phyloP scores from a whole-genome alignment of 1,284 basidiomycete species.

The Ustanciosporium gigantosporum region DNA sequence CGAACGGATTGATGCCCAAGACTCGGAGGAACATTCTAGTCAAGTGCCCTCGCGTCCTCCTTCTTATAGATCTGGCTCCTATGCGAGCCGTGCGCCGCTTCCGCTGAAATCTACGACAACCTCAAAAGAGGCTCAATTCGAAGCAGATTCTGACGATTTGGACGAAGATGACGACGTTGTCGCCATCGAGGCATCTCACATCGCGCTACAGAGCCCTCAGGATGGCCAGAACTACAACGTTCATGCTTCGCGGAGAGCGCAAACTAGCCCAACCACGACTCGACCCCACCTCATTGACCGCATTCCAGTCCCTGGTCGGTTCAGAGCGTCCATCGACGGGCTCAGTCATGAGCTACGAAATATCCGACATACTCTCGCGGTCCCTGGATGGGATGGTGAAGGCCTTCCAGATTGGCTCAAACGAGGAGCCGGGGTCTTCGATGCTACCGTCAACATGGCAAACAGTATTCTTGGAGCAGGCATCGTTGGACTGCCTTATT shows the following conservation, averaged over 20 bases:
- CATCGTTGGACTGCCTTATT: constrained; percentile 75
- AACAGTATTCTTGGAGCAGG: constrained; percentile 96
- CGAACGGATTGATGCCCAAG: too few relatives aligned
- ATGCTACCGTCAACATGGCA: constrained; percentile 89
- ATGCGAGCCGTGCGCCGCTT: constrained; percentile 9
- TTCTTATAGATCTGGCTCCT: neutral
- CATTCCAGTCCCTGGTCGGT: constrained; percentile 12
- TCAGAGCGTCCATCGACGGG: constrained; percentile 41
- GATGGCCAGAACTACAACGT: neutral
- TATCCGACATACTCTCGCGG: constrained; percentile 34
- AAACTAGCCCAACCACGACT: neutral
- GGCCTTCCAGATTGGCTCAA: constrained; percentile 62
- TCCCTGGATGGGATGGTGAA: constrained; percentile 64
- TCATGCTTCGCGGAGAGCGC: too few relatives aligned
- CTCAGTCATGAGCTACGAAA: constrained; percentile 46
- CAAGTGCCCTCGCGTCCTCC: neutral
- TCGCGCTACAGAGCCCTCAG: constrained; percentile 12
- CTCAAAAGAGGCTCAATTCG: constrained; percentile 61
- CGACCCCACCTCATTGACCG: constrained; percentile 25
- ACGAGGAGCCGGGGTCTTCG: constrained; percentile 75
- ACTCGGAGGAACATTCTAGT: too few relatives aligned
- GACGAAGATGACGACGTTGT: constrained; percentile 31
- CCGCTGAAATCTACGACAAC: constrained; percentile 49
- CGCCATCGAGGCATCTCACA: constrained; percentile 26
- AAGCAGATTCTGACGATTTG: constrained; percentile 58